A percentile compares a stretch with the other conserved stretches of the same genome.
These are phyloP conservation scores for Clavariopsis aquatica DNA, from an alignment of 495 filamentous ascomycete species.

Conservation along the genomic window DNA sequence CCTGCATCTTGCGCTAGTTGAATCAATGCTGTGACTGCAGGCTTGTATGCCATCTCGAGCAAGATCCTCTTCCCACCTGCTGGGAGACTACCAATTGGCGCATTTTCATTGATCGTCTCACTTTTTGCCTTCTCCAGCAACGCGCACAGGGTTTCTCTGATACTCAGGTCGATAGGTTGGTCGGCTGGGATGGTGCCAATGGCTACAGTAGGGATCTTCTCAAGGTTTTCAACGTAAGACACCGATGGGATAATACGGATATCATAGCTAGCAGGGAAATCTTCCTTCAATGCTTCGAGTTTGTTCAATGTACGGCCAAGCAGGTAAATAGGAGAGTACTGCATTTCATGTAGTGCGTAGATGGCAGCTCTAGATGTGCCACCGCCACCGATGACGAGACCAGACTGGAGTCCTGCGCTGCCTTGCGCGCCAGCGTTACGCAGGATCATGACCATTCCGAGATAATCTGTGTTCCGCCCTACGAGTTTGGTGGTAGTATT, in stretches of 20 bases:
- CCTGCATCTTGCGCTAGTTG: conserved; percentile 73
- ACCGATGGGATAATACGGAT: conserved; percentile 63
- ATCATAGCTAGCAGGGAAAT: conserved; percentile 75
- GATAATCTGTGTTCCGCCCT: conserved; percentile 96
- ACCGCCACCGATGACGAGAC: conserved; percentile 82
- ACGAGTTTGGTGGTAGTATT: conserved; percentile 54
- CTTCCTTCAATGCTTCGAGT: conserved; percentile 63
- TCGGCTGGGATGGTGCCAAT: conserved; percentile 92
- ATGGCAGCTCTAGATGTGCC: conserved; percentile 92
- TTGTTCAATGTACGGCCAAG: conserved; percentile 74
- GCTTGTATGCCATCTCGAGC: conserved; percentile 97
- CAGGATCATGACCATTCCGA: conserved; percentile 84
- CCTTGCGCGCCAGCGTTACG: conserved; percentile 63
- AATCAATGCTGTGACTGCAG: conserved; percentile 80
- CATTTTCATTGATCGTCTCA: conserved; percentile 33
- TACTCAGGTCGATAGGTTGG: conserved; percentile 70
- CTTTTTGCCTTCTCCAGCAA: conserved; percentile 57
- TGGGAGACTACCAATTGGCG: conserved; percentile 19
- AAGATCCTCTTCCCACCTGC: conserved; percentile 56
- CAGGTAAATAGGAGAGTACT: conserved; percentile 82
- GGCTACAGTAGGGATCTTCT: conserved; percentile 65
- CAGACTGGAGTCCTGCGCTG: conserved; percentile 49
- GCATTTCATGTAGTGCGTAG: conserved; percentile 81
- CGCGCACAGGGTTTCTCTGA: conserved; percentile 66
- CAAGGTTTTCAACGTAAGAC: conserved; percentile 51